These are phyloP conservation scores for Flaveria bidentis DNA, from an alignment of 129 eudicot species.

Conservation along the genomic window DNA sequence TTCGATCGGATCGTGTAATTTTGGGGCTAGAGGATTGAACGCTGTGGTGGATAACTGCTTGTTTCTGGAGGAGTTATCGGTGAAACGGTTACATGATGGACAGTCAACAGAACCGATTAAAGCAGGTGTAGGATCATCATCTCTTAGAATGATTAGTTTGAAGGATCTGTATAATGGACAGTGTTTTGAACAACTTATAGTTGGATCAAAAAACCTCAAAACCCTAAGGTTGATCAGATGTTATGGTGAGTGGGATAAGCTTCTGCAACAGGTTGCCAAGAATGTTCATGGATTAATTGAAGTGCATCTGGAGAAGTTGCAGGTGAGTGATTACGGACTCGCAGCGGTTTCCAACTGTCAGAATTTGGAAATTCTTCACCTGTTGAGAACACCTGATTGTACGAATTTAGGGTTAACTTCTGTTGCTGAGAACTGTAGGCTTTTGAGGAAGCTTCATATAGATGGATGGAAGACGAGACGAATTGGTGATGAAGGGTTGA, in stretches of 20 bases:
- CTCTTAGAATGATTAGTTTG: constrained; percentile 48
- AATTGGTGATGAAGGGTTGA: constrained; percentile 61
- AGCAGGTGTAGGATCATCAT: constrained; percentile 41
- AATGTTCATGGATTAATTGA: constrained; percentile 46
- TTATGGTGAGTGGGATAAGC: constrained; percentile 71
- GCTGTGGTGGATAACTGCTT: constrained; percentile 54
- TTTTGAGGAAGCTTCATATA: constrained; percentile 67
- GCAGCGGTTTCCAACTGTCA: constrained; percentile 40
- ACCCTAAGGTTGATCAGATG: constrained; percentile 53
- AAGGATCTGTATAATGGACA: constrained; percentile 68
- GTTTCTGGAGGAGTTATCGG: constrained; percentile 57
- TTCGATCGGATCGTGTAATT: constrained; percentile 65
- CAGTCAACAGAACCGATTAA: constrained; percentile 45
- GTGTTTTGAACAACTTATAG: constrained; percentile 56
- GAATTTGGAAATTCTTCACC: constrained; percentile 56
- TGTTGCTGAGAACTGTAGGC: constrained; percentile 58
- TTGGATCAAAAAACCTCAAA: constrained; percentile 51
- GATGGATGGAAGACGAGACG: constrained; percentile 77
- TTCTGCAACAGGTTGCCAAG: constrained; percentile 44
- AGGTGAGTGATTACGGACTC: constrained; percentile 64
- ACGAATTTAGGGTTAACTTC: constrained; percentile 54
- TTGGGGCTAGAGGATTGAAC: constrained; percentile 69
- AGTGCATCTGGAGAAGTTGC: constrained; percentile 65
- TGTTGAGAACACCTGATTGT: constrained; percentile 67
- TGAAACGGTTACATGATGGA: constrained; percentile 55